Evolutionary conservation across 78 protist genomes (phyloP).

Genomic region (Guillardia theta): DNA sequence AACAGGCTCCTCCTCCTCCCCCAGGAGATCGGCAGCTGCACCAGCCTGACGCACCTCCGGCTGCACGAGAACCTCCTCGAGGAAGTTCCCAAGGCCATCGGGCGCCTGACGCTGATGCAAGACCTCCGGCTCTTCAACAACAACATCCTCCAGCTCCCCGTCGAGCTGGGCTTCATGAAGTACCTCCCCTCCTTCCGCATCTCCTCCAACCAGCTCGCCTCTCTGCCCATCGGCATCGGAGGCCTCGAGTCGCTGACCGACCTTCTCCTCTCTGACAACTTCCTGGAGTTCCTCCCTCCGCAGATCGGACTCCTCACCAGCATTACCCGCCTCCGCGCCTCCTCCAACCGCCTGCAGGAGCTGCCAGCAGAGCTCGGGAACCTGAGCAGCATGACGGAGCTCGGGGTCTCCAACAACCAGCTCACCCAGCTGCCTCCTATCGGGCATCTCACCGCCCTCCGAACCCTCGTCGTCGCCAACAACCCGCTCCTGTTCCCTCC

Average conservation of each 20-base stretch:
- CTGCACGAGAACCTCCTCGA: background rate
- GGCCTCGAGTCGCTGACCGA: background rate
- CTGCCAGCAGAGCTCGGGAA: background rate
- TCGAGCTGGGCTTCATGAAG: background rate
- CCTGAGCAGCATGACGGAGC: conserved; percentile 18
- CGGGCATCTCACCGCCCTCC: conserved; percentile 3
- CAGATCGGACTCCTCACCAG: background rate
- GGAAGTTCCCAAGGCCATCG: background rate
- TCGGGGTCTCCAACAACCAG: background rate
- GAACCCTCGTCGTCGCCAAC: conserved; percentile 23
- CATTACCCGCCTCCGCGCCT: conserved; percentile 27
- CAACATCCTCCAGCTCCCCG: background rate
- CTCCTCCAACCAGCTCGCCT: background rate
- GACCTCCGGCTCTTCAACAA: background rate
- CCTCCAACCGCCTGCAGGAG: background rate
- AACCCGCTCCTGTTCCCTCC: background rate
- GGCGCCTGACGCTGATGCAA: background rate
- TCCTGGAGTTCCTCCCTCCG: conserved; percentile 23
- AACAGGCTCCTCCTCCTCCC: background rate
- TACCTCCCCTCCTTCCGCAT: background rate
- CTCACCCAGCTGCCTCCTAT: background rate
- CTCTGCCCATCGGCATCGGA: background rate
- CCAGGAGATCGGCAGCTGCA: background rate
- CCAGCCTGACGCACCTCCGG: background rate
- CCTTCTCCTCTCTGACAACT: conserved; percentile 1